phyloP scores from a whole-genome alignment of 768 basidiomycete species.

The Collybiopsis confluens region DNA sequence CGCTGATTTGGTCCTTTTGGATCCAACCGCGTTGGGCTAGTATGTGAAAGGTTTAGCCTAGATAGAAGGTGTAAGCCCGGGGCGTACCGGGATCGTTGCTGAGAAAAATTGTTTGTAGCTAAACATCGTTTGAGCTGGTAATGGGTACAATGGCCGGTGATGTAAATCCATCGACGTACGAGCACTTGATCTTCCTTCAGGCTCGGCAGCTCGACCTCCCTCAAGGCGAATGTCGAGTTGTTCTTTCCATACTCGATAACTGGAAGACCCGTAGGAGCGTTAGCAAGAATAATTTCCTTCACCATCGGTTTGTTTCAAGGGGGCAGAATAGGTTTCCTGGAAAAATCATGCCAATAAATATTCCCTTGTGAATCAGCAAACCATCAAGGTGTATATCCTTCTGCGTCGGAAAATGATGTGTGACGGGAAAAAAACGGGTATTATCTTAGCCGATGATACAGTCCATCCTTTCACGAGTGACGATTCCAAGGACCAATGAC shows the following conservation, averaged over 20 bases:
- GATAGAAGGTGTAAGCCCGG: background rate
- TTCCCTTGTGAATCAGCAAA: no score
- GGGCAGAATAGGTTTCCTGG: no score
- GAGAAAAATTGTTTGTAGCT: background rate
- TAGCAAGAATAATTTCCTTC: conserved; percentile 1
- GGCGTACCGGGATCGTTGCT: conserved; percentile 1
- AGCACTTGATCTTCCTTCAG: conserved; percentile 1
- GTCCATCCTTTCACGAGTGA: no score
- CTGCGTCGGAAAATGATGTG: no score
- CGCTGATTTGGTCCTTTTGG: background rate
- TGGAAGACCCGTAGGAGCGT: background rate
- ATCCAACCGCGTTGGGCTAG: conserved; percentile 1
- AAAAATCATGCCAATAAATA: no score
- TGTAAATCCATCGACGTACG: background rate
- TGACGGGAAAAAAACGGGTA: no score
- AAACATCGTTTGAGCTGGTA: background rate
- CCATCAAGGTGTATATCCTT: no score
- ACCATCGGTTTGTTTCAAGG: no score
- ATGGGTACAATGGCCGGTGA: background rate
- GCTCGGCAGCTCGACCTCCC: background rate
- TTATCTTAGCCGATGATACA: no score
- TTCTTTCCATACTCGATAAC: background rate
- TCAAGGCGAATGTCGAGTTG: background rate
- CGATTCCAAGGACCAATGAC: no score
- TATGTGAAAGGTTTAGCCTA: background rate